Evolutionary conservation across 257 asterid species (phyloP), one percentile per base, ranked within the genome.

Genomic region (Salvia splendens): DNA sequence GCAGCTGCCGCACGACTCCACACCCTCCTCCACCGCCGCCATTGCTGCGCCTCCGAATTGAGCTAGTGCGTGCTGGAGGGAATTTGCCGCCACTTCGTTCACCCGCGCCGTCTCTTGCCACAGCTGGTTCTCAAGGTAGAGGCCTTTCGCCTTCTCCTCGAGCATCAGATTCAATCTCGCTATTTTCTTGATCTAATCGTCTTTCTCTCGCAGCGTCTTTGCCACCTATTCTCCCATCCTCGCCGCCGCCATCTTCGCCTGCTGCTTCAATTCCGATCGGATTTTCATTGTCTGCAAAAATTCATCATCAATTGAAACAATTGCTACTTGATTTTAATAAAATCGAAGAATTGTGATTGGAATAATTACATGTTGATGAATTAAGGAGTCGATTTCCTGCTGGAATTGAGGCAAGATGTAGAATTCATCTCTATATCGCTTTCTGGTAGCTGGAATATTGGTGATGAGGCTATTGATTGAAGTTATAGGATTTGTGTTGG

Each of bases 31-130:
- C 65, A 73, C 52, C 24, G 24, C 24, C 8, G 8, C 87, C n/a
- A 64, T 78, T 3, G 53, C 58, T 17, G 73, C 73, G 36, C 14
- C 77, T 45, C 70, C 53, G 14, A 56, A 75, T 45, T 74, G 85
- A 0, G 89, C 82, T 9, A 85, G 77, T 5, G 81, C 83, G 57
- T 80, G 85, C 45, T 87, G 89, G 0, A 87, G 86, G 7, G 87
- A 75, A 49, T 78, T 87, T 1, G 84, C 92, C 0, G 85, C 57
- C 32, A 92, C 95, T 77, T 87, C 92, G 52, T 82, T 87, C 0
- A 87, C 60, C 12, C 82, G 87, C 1, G 95, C 92, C 24, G 82
- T 30, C 35, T 87, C 88, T 15, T 83, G 57, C 95, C 92, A 87
- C 2, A 85, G 47, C 5, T 87, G 92, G 42, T 85, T 87, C 16